These are phyloP conservation scores for Suhomyces terraborum DNA, from an alignment of 1,139 yeast species.

Conservation along the genomic window DNA sequence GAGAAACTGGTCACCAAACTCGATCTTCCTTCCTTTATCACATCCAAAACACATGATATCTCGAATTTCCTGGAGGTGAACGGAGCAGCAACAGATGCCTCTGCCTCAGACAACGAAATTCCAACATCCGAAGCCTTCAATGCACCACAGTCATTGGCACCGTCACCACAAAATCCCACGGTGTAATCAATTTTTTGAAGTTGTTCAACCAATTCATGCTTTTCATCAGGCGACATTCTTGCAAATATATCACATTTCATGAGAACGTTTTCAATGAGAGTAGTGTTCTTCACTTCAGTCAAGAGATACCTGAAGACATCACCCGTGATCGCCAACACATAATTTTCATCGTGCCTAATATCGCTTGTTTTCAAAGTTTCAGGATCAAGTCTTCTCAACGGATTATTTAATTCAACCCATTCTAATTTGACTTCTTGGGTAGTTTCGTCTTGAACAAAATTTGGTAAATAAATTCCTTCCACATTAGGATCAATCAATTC, in stretches of 20 bases:
- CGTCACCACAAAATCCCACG: slow-evolving; percentile 98
- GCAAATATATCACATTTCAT: slow-evolving; percentile 82
- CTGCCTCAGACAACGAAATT: slow-evolving; percentile 92
- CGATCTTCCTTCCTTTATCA: slow-evolving; percentile 92
- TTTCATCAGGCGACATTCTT: slow-evolving; percentile 98
- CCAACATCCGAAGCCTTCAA: slow-evolving; percentile 97
- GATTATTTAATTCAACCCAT: slow-evolving; percentile 70
- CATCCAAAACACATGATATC: slow-evolving; percentile 87
- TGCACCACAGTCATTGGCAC: slow-evolving; percentile 97
- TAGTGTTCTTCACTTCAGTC: slow-evolving; percentile 49
- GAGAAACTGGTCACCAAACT: slow-evolving; percentile 93
- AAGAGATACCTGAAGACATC: slow-evolving; percentile 81
- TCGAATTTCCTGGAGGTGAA: slow-evolving; percentile 89
- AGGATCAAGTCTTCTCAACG: slow-evolving; percentile 57
- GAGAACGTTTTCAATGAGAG: slow-evolving; percentile 57
- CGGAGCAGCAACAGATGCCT: slow-evolving; percentile 98
- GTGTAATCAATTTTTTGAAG: slow-evolving; percentile 84
- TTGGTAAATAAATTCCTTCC: slow-evolving; percentile 67
- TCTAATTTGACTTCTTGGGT: slow-evolving; percentile 35
- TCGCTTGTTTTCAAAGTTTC: slow-evolving; percentile 57
- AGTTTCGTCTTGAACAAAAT: slow-evolving; percentile 42
- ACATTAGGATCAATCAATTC: slow-evolving; percentile 53
- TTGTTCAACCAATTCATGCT: slow-evolving; percentile 90
- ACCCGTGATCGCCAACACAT: slow-evolving; percentile 85
- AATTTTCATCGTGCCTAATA: slow-evolving; percentile 37